Evolutionary conservation across 2,329 filamentous ascomycete genomes (phyloP).

Genomic region (Paecilomyces fulvus): DNA sequence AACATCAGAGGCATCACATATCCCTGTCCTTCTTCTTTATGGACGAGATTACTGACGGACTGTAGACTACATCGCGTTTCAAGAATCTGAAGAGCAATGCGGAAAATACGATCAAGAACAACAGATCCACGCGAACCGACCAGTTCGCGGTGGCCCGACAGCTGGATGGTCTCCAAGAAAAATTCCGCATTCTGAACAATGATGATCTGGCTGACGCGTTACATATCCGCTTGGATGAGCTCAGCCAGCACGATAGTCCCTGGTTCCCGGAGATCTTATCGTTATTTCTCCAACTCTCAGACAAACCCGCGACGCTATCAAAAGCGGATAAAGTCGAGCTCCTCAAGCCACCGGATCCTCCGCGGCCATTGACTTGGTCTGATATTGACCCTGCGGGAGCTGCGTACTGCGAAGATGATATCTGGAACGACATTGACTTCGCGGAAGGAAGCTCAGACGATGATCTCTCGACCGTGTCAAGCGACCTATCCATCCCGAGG

Average conservation of each 20-base stretch:
- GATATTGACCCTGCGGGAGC: slow-evolving; percentile 71
- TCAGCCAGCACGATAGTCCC: slow-evolving; percentile 48
- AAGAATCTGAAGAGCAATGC: slow-evolving; percentile 22
- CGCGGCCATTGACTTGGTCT: slow-evolving; percentile 60
- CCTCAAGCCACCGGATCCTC: slow-evolving; percentile 40
- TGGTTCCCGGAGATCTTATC: slow-evolving; percentile 74
- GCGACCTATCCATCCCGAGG: slow-evolving; percentile 20
- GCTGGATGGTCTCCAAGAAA: slow-evolving; percentile 70
- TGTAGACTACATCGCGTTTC: slow-evolving; percentile 21
- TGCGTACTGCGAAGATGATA: slow-evolving; percentile 45
- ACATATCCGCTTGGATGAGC: slow-evolving; percentile 48
- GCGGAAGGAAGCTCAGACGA: slow-evolving; percentile 32
- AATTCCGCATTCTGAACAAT: slow-evolving; percentile 70
- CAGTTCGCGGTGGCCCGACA: slow-evolving; percentile 62
- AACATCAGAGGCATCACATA: slow-evolving; percentile 42
- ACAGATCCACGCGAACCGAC: slow-evolving; percentile 57
- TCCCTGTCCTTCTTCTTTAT: neutral
- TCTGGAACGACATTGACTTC: slow-evolving; percentile 35
- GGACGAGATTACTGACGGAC: slow-evolving; percentile 2
- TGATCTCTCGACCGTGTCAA: slow-evolving; percentile 24
- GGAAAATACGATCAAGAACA: slow-evolving; percentile 26
- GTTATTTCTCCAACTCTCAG: slow-evolving; percentile 70
- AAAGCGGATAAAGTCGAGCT: slow-evolving; percentile 55
- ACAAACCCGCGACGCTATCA: slow-evolving; percentile 66
- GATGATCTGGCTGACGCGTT: slow-evolving; percentile 71